Base-by-base conservation (phyloP, 2,329 filamentous ascomycete genomes). In the Clarireedia monteithiana region DNA sequence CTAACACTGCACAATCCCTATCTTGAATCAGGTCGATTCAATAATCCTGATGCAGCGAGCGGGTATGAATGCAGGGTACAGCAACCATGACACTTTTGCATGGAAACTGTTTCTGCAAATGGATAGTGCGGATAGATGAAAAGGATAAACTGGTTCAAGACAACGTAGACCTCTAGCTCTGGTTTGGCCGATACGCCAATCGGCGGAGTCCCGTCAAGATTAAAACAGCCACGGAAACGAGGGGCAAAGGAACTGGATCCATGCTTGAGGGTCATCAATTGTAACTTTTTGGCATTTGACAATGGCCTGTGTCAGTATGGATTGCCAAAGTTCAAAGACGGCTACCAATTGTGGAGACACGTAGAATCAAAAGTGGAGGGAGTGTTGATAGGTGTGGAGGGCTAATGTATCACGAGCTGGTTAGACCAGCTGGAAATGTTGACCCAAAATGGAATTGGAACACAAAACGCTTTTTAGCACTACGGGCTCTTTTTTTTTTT, bases 61-160 rank as follows among this genome's bases (percentile, higher is more conserved):
- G 49, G 58, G 45, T 58, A 30, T 55, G 46, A 50, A 58, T 50
- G 39, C 60, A 63, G 60, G 61, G 59, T 54, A 48, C 23, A 57
- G 50, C 34, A 49, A 61, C 58, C 58, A 55, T 49, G 52, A 59
- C 55, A 39, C 56, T 58, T 46, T 52, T 62, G 59, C 55, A 73
- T 72, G 73, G 72, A 74, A 73, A 72, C 59, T 69, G 67, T 73
- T 73, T 63, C 72, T 74, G 49, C 61, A 68, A 72, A 72, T 65
- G 71, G 72, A 71, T 65, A 64, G 62, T 62, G 52, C 52, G 47
- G 55, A 55, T 56, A 52, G 59, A 53, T 45, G 26, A 49, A 48
- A 48, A 38, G 48, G 48, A 50, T 55, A 59, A 58, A 55, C 49
- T 53, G 56, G 53, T 44, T 38, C 27, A 36, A 50, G 53, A 50